These are phyloP conservation scores for Madurella mycetomatis DNA, from an alignment of 2,329 filamentous ascomycete genomes.

Conservation along the genomic window DNA sequence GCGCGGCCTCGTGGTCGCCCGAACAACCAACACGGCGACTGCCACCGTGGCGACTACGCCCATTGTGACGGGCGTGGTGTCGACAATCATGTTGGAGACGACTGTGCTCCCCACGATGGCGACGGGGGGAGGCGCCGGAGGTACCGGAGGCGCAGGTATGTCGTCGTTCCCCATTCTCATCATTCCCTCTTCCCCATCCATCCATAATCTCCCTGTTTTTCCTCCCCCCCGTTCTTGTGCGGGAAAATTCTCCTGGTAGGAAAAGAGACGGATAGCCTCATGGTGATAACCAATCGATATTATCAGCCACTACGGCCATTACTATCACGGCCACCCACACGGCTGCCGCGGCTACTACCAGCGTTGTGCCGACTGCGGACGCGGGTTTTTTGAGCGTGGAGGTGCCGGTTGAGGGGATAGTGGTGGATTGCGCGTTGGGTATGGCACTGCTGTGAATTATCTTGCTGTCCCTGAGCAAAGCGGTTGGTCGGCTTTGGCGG, in stretches of 20 bases:
- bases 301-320: neutral
- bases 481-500: neutral
- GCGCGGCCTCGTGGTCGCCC: slow-evolving; percentile 21
- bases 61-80: slow-evolving; percentile 22
- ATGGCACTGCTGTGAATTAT: slow-evolving; percentile 18
- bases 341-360: neutral
- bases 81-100: slow-evolving; percentile 20
- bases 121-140: no score
- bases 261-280: no score
- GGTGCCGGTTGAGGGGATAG: slow-evolving; percentile 17
- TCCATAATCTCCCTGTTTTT: no score
- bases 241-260: no score
- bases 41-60: slow-evolving; percentile 9
- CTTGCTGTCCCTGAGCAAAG: neutral
- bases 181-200: no score
- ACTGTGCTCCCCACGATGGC: slow-evolving; percentile 15
- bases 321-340: neutral
- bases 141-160: no score
- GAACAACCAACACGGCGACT: slow-evolving; percentile 6
- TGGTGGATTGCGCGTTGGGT: slow-evolving; percentile 18
- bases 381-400: slow-evolving; percentile 10
- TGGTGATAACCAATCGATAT: no score
- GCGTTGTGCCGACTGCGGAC: slow-evolving; percentile 21
- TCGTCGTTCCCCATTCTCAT: no score
- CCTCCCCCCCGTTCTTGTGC: no score